Evolutionary conservation across 805 yeast species (phyloP), one percentile per base, ranked within the genome.

Genomic region (Ogataea populi-albae): DNA sequence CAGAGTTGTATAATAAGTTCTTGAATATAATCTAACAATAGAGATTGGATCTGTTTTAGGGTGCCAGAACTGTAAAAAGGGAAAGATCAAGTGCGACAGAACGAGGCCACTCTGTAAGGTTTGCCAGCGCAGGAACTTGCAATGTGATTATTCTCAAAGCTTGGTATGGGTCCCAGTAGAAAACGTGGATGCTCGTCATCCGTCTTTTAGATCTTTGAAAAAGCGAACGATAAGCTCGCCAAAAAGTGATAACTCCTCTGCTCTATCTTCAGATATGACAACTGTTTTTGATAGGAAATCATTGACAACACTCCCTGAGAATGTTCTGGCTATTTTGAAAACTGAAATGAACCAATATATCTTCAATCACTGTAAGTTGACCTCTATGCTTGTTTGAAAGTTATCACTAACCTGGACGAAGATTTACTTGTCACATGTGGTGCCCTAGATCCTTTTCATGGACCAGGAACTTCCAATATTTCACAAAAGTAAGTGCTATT

Each of bases 1-100:
- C 26, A 5, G 14, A 25, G 23, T 11, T 21, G 11, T 21, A 21
- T 21, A 11, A 21, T 11, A 21, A 9, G 10, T 9, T 9, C 11
- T 9, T 9, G 23, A 11, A 21, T 11, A 9, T 21, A 11, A 21
- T 21, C 11, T 21, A 21, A 21, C 23, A 9, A 21, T 21, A 9
- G 9, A 11, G 10, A 21, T 21, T 21, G 9, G 9, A 9, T n/a
- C n/a, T 22, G 11, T 6, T 6, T 5, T 18, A 37, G 41, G 41
- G 18, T 37, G 41, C 19, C 41, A 37, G 15, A 37, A 32, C 23
- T 37, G 41, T 14, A 32, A 32, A 15, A 32, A 37, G 23, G 41
- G 41, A 19, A 19, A 34, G 17, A 32, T 37, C 17, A 37, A 37
- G 26, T 37, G 41, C 16, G 41, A 37, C 26, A 23, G 41, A 19